A percentile compares a stretch with the other conserved stretches of the same genome.
These are phyloP conservation scores for Paralagenidium karlingii DNA, from an alignment of 352 stramenopile genomes.

Conservation along the genomic window DNA sequence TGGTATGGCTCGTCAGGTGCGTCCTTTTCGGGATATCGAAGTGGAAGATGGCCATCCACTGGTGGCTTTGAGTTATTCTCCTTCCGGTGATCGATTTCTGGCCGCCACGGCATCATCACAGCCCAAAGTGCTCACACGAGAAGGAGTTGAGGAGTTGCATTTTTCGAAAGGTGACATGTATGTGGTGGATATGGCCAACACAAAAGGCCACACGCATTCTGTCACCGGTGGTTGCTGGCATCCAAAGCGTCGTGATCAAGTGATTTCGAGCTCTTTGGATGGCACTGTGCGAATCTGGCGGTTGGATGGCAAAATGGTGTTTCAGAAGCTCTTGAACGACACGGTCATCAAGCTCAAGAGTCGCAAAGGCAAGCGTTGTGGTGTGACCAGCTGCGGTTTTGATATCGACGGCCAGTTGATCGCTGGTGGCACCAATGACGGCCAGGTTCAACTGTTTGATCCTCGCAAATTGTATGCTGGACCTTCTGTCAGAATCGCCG, in stretches of 20 bases:
- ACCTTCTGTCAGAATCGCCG: constrained; percentile 36
- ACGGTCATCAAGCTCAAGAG: constrained; percentile 76
- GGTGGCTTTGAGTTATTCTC: constrained; percentile 68
- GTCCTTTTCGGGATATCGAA: constrained; percentile 67
- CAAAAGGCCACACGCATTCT: constrained; percentile 68
- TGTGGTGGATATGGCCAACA: constrained; percentile 76
- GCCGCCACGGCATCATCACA: constrained; percentile 55
- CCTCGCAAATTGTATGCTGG: constrained; percentile 57
- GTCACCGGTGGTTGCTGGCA: constrained; percentile 62
- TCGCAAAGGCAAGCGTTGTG: constrained; percentile 49
- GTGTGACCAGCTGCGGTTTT: constrained; percentile 63
- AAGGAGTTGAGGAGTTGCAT: constrained; percentile 69
- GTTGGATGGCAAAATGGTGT: constrained; percentile 46
- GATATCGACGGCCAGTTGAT: constrained; percentile 47
- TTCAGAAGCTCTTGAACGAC: constrained; percentile 74
- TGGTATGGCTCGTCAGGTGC: constrained; percentile 69
- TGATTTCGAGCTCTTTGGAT: constrained; percentile 73
- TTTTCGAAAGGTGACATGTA: constrained; percentile 82
- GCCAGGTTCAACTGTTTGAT: constrained; percentile 65
- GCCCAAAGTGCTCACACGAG: constrained; percentile 58
- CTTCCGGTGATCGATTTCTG: constrained; percentile 62
- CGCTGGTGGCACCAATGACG: constrained; percentile 60
- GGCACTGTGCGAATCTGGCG: constrained; percentile 70
- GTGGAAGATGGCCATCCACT: constrained; percentile 70
- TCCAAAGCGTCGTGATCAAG: constrained; percentile 43